Evolutionary conservation across 2,329 filamentous ascomycete genomes (phyloP).

Genomic region (Colletotrichum sidae): DNA sequence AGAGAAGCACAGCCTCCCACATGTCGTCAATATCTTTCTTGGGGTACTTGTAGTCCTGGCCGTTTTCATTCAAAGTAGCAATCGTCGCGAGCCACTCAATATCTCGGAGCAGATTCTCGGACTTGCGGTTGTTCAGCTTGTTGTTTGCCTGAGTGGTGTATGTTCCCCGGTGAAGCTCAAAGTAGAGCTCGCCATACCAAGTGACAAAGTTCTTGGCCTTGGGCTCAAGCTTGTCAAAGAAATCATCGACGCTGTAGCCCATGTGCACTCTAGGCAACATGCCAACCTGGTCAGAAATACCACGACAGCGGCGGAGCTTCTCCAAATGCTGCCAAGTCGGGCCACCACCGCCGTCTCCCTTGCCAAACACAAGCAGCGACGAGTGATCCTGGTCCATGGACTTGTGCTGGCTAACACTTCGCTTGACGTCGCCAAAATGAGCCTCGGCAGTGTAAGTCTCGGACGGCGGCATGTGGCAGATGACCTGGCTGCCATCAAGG

Average conservation of each 20-base stretch:
- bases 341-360: slow-evolving; percentile 95
- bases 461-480: slow-evolving; percentile 96
- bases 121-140: slow-evolving; percentile 90
- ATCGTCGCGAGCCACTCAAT: slow-evolving; percentile 90
- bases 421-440: slow-evolving; percentile 92
- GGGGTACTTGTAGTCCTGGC: slow-evolving; percentile 83
- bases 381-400: slow-evolving; percentile 93
- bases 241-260: slow-evolving; percentile 91
- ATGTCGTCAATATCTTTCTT: slow-evolving; percentile 94
- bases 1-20: slow-evolving; percentile 93
- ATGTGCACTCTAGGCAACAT: slow-evolving; percentile 88
- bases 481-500: slow-evolving; percentile 93
- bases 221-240: slow-evolving; percentile 87
- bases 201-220: slow-evolving; percentile 86
- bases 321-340: slow-evolving; percentile 95
- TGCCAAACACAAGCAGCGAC: slow-evolving; percentile 92
- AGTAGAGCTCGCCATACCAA: slow-evolving; percentile 98
- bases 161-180: slow-evolving; percentile 95
- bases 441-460: slow-evolving; percentile 97
- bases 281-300: slow-evolving; percentile 88
- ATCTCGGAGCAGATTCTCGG: slow-evolving; percentile 87
- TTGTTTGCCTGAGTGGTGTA: slow-evolving; percentile 99
- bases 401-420: slow-evolving; percentile 93
- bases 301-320: slow-evolving; percentile 92
- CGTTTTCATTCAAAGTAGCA: slow-evolving; percentile 77